Base-by-base conservation (phyloP, 441 rosid genomes). In the Gossypium davidsonii region DNA sequence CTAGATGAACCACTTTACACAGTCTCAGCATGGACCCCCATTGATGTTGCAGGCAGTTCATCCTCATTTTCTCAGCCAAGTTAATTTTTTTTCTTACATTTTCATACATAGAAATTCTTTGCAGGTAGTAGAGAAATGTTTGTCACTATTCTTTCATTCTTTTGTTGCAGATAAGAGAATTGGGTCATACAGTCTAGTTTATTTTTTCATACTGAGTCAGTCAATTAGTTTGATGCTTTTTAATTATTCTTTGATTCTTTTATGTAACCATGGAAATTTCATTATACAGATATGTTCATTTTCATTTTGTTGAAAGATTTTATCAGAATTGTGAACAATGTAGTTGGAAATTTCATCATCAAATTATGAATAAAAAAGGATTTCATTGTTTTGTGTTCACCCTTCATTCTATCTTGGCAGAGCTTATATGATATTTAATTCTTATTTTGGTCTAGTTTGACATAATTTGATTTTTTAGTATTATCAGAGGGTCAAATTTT, bases 1-100 rank as follows among this genome's bases (percentile, higher is more conserved):
- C 79, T 80, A 73, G 98, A 88, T 76, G 96, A 92, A 85, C 88
- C 93, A 60, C 96, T 94, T 20, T 92, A 85, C 34, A 85, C 99
- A 3, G 89, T 92, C 84, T 94, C 99, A 0, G 91, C 92, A 4
- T 94, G 99, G 99, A 52, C 77, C 10, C 88, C 89, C n/a, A 75
- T 73, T 18, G 90, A 87, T 76, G 63, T 79, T 31, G 85, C 84
- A 1, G 91, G 92, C 80, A 85, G 88, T 78, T 86, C 91, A 57
- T 88, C 88, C 56, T 78, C 90, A 34, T 86, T 80, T 67, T 78
- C 88, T 60, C 86, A 82, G 81, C 86, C 86, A 60, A 71, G 78
- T 72, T 89, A 82, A 85, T 71, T 70, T 61, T 67, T 63, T 71
- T 65, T 74, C 68, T 73, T 77, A 28, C 34, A 28, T 79, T 64